Conservation (phyloP, 805 yeast genomes). For the Suhomyces kilbournensis region DNA sequence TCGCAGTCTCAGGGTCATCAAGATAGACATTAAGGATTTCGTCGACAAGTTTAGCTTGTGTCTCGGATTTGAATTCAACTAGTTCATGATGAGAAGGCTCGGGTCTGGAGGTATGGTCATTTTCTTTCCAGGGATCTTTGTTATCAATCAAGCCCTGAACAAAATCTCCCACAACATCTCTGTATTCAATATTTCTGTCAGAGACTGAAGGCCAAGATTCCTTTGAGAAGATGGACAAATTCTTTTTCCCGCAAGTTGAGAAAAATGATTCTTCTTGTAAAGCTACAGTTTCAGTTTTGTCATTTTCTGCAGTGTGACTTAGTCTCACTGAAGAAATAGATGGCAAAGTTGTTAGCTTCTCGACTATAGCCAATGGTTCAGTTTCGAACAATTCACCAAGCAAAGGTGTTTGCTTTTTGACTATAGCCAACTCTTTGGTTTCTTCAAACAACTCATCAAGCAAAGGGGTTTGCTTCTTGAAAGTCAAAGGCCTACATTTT, state of each 20-base stretch:
- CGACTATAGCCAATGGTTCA: no score
- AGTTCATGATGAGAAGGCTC: neutral
- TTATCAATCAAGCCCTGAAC: neutral
- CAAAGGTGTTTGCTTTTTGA: neutral
- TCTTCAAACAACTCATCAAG: neutral
- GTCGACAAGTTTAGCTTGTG: neutral
- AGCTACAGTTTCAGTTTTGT: neutral
- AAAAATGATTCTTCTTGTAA: neutral
- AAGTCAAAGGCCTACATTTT: neutral
- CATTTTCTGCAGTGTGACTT: neutral
- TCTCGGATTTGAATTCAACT: neutral
- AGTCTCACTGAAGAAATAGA: neutral
- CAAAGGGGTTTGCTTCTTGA: neutral
- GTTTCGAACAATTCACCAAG: neutral
- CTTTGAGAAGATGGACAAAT: neutral
- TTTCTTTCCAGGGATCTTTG: neutral
- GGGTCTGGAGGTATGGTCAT: neutral
- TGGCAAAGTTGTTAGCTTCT: neutral
- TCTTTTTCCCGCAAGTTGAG: neutral
- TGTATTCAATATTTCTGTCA: neutral
- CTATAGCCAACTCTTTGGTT: neutral
- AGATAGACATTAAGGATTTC: neutral
- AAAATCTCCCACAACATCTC: neutral
- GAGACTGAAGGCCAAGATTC: neutral
- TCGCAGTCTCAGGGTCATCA: neutral